Conservation (phyloP, 1,284 basidiomycete species). For the Ustilago curta region DNA sequence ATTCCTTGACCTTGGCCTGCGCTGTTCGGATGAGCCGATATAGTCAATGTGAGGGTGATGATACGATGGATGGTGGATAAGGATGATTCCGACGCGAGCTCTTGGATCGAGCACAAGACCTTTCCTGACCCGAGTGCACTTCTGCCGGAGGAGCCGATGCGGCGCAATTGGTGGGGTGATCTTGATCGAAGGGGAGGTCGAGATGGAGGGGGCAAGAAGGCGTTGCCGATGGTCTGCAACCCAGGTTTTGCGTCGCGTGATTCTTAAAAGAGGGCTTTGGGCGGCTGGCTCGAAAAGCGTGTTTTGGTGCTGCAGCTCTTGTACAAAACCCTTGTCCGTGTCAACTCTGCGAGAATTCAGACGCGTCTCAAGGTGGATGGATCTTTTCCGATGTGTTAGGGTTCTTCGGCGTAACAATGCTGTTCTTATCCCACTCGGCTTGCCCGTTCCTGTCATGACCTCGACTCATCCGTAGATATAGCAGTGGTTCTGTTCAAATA, state of each 20-base stretch:
- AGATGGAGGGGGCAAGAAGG: constrained; percentile 34
- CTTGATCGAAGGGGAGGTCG: constrained; percentile 1
- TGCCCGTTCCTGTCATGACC: too few relatives aligned
- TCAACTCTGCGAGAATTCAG: constrained; percentile 4
- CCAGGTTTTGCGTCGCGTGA: constrained; percentile 36
- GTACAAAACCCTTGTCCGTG: not conserved
- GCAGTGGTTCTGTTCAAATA: too few relatives aligned
- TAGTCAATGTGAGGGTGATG: not conserved
- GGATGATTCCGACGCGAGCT: not conserved
- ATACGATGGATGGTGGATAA: not conserved
- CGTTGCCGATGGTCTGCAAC: constrained; percentile 9
- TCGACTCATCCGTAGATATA: too few relatives aligned
- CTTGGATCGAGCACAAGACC: not conserved
- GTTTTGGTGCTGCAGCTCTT: constrained; percentile 22
- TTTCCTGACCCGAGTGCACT: too few relatives aligned
- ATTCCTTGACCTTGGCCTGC: too few relatives aligned
- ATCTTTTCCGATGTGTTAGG: not conserved
- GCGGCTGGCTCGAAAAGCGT: constrained; percentile 32
- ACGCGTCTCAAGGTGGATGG: constrained; percentile 11
- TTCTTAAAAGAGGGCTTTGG: constrained; percentile 6
- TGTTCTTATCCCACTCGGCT: not conserved
- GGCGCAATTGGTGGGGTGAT: constrained; percentile 10
- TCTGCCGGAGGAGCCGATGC: constrained; percentile 11
- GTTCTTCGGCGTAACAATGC: not conserved
- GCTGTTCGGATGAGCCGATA: not conserved